Evolutionary conservation across 441 rosid species (phyloP).

Genomic region (Syzygium malaccense): DNA sequence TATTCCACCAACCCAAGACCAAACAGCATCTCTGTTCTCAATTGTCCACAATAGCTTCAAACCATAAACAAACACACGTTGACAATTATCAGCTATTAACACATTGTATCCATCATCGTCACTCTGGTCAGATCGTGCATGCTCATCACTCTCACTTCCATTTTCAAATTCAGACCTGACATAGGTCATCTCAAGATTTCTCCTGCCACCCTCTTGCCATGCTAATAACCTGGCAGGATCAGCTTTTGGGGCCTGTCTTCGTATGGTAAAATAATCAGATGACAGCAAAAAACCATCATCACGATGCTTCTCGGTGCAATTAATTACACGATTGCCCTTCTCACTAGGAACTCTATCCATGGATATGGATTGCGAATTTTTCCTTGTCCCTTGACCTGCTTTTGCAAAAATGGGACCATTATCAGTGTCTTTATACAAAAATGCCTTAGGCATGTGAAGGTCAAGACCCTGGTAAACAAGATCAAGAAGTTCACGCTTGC

Average conservation of each 20-base stretch:
- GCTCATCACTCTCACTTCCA: conserved; percentile 95
- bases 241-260: conserved; percentile 96
- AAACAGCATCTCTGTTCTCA: conserved; percentile 92
- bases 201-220: conserved; percentile 99
- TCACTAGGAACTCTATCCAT: conserved; percentile 65
- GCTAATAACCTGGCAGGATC: conserved; percentile 84
- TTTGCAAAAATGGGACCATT: conserved; percentile 41
- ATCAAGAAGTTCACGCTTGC: conserved; percentile 88
- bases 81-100: conserved; percentile 96
- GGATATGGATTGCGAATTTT: conserved; percentile 54
- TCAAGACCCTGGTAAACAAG: conserved; percentile 95
- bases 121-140: conserved; percentile 80
- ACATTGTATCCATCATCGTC: conserved; percentile 98
- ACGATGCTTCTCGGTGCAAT: conserved; percentile 62
- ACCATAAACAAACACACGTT: conserved; percentile 89
- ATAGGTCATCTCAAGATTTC: conserved; percentile 87
- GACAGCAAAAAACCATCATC: conserved; percentile 93
- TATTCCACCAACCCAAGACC: conserved; percentile 93
- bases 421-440: conserved; percentile 44
- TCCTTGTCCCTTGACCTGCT: conserved; percentile 48
- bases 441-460: conserved; percentile 80
- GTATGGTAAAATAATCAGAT: conserved; percentile 90
- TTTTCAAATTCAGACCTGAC: conserved; percentile 95
- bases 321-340: conserved; percentile 29
- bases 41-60: conserved; percentile 95